Percentiles rank a stretch among this genome's conserved stretches.
These are phyloP conservation scores for Wickerhamomyces sp. DNA, from an alignment of 1,139 yeast species.

Conservation along the genomic window DNA sequence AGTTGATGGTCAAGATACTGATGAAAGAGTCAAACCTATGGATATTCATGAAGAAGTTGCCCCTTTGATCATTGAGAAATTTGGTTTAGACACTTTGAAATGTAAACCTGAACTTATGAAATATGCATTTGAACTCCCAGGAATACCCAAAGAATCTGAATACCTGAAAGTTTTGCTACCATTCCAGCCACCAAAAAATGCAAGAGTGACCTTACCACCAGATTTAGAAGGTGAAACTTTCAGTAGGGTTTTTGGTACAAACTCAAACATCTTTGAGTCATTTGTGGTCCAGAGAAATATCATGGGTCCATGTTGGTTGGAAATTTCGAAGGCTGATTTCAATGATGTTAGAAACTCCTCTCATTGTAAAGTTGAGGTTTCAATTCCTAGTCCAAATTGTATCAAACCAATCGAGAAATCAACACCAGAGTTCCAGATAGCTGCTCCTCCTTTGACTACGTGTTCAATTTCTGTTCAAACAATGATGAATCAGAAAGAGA, in stretches of 20 bases:
- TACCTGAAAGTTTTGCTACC: conserved; percentile 80
- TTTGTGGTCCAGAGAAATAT: conserved; percentile 78
- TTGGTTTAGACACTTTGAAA: conserved; percentile 56
- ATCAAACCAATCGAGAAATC: conserved; percentile 48
- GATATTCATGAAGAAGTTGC: conserved; percentile 79
- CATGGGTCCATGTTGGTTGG: conserved; percentile 98
- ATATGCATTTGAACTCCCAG: conserved; percentile 84
- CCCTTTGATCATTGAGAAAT: conserved; percentile 57
- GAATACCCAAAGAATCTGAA: conserved; percentile 74
- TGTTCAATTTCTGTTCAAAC: conserved; percentile 81
- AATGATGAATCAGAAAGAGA: conserved; percentile 60
- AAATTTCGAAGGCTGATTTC: conserved; percentile 61
- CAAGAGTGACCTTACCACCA: conserved; percentile 48
- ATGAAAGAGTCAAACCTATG: conserved; percentile 41
- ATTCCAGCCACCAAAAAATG: conserved; percentile 52
- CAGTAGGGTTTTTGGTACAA: conserved; percentile 75
- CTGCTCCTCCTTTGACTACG: conserved; percentile 62
- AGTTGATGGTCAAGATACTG: conserved; percentile 37
- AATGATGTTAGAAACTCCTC: conserved; percentile 58
- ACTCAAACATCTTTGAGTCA: conserved; percentile 71
- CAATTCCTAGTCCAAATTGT: conserved; percentile 45
- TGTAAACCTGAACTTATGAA: conserved; percentile 71
- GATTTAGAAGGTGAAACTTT: conserved; percentile 74
- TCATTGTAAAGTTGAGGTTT: conserved; percentile 75
- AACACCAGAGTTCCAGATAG: conserved; percentile 30